Conservation (phyloP, 2,329 filamentous ascomycete species). For the Pseudogymnoascus destructans region DNA sequence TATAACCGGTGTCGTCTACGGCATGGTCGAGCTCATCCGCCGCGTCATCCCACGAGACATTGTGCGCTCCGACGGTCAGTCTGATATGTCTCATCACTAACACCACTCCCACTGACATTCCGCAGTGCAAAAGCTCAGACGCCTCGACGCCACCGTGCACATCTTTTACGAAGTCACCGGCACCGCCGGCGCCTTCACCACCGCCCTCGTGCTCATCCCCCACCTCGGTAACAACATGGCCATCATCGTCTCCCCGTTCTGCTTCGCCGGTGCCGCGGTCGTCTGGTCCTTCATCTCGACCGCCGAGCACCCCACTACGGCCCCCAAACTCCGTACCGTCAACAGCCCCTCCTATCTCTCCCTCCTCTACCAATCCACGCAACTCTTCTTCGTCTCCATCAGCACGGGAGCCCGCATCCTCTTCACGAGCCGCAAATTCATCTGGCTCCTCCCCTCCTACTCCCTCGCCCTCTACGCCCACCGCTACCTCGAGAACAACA, state of each 20-base stretch:
- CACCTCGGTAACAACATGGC: conserved; percentile 38
- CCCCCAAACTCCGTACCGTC: conserved; percentile 14
- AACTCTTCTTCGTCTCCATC: conserved; percentile 34
- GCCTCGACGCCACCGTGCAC: conserved; percentile 24
- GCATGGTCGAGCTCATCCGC: conserved; percentile 40
- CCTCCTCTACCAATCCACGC: conserved; percentile 29
- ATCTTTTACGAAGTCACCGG: conserved; percentile 37
- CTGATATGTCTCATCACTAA: conserved; percentile 31
- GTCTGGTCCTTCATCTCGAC: conserved; percentile 36
- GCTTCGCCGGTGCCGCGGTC: conserved; percentile 31
- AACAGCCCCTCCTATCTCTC: conserved; percentile 27
- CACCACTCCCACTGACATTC: conserved; percentile 37
- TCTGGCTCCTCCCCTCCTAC: conserved; percentile 38
- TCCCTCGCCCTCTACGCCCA: conserved; percentile 37
- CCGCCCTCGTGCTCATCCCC: conserved; percentile 36
- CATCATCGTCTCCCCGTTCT: conserved; percentile 38
- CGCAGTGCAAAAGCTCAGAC: conserved; percentile 22
- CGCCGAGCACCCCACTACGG: conserved; percentile 25
- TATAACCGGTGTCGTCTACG: conserved; percentile 31
- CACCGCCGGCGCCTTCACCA: conserved; percentile 35
- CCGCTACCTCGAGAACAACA: conserved; percentile 37
- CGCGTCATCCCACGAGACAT: conserved; percentile 38
- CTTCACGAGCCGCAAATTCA: conserved; percentile 34
- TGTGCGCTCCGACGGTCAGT: conserved; percentile 31
- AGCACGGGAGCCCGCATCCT: conserved; percentile 34